Evolutionary conservation across 495 filamentous ascomycete species (phyloP).

Genomic region (Aspergillus wentii): DNA sequence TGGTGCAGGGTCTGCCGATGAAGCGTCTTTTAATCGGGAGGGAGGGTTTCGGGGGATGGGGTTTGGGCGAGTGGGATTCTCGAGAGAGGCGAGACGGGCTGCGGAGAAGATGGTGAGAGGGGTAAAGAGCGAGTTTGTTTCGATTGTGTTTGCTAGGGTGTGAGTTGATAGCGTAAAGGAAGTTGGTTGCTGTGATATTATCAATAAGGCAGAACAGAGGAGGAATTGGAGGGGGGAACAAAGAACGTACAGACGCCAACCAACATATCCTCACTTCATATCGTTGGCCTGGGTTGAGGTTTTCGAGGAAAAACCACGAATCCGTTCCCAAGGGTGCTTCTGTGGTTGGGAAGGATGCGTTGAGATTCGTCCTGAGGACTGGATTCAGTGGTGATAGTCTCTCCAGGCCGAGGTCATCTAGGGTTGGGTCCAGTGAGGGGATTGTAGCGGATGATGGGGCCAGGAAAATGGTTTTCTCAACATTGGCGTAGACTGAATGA

Average conservation of each 20-base stretch:
- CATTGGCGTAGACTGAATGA: slow-evolving; percentile 60
- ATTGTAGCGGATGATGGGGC: slow-evolving; percentile 55
- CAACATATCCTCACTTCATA: slow-evolving; percentile 95
- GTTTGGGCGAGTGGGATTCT: slow-evolving; percentile 3
- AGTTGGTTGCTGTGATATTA: slow-evolving; percentile 74
- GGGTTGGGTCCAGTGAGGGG: slow-evolving; percentile 48
- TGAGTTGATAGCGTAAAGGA: slow-evolving; percentile 65
- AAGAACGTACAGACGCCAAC: slow-evolving; percentile 76
- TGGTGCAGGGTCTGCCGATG: slow-evolving; percentile 14
- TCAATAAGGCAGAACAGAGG: not conserved
- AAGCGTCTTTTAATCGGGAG: slow-evolving; percentile 1
- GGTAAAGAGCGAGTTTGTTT: slow-evolving; percentile 55
- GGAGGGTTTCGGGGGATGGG: slow-evolving; percentile 8
- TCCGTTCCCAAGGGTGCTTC: slow-evolving; percentile 51
- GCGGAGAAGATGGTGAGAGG: slow-evolving; percentile 61
- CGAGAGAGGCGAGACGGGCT: slow-evolving; percentile 31
- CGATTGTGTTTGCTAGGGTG: slow-evolving; percentile 51
- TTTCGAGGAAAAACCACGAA: slow-evolving; percentile 80
- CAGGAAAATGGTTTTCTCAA: slow-evolving; percentile 88
- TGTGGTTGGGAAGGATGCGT: slow-evolving; percentile 59
- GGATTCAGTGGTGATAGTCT: slow-evolving; percentile 52
- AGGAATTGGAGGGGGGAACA: slow-evolving; percentile 1
- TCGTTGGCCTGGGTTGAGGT: slow-evolving; percentile 64
- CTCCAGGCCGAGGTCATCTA: slow-evolving; percentile 63
- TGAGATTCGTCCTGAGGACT: slow-evolving; percentile 55